Base-by-base conservation (phyloP, 352 stramenopile genomes). In the Globisporangium middletonii region DNA sequence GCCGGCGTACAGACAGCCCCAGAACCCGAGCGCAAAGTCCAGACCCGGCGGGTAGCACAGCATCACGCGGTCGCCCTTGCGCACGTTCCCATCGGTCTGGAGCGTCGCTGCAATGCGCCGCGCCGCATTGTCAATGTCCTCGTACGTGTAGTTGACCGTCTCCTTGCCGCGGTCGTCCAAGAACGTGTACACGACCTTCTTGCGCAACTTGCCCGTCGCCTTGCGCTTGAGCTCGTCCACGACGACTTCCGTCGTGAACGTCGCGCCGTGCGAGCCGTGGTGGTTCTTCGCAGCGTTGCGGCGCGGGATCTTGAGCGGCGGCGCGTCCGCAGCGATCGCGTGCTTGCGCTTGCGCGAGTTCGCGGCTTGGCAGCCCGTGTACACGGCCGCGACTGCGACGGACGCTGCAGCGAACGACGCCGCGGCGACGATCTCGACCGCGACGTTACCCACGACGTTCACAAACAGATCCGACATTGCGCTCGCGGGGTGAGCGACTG, bases 151-250 rank as follows among this genome's bases (percentile, higher is more conserved):
- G 67, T 83, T 88, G 47, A 85, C 69, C 0, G 41, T 66, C 60
- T 93, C 83, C 19, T 79, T 73, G 11, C 83, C 83, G 26, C 59
- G 33, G 60, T 91, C 83, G 71, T 93, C 80, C 55, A 93, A 53
- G 59, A 91, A 91, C 30, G 80, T 89, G 76, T 91, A 93, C 59
- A 89, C 75, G 57, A 91, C 70, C 59, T 85, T 79, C 67, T 88
- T 60, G 52, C 73, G 67, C 61, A 65, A 82, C 57, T 79, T 75
- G 53, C 68, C 58, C 26, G 58, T 53, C 0, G 79, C 77, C 30
- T 68, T 61, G 57, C 71, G 72, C 63, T 87, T 75, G 49, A 90
- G 77, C 50, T 80, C 67, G 27, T 69, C 65, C 7, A 86, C 62
- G 12, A 76, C 66, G 1, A 73, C 65, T 51, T 81, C 72, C 30